A percentile compares a stretch with the other conserved stretches of the same genome.
These are phyloP conservation scores for Candida berthetii DNA, from an alignment of 805 yeast genomes.

Conservation along the genomic window DNA sequence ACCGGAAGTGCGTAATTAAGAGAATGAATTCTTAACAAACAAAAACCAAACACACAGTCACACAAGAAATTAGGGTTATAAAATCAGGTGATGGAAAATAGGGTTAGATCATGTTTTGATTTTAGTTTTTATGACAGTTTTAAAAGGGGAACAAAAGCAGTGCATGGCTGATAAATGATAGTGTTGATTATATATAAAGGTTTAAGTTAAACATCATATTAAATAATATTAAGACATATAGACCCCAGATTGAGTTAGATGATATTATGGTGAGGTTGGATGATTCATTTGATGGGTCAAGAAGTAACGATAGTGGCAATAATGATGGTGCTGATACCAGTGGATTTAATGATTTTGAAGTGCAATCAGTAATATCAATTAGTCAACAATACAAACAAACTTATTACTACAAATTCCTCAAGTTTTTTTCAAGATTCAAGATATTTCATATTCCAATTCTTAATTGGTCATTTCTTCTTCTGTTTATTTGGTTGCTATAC, in stretches of 20 bases:
- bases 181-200: too few species aligned
- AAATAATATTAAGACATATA: too few species aligned
- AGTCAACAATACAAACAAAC: slow-evolving; percentile 12
- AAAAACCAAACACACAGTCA: not conserved
- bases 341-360: slow-evolving; percentile 3
- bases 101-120: not conserved
- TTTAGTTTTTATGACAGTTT: too few species aligned
- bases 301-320: not conserved
- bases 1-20: too few species aligned
- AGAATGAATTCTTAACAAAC: not conserved
- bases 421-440: slow-evolving; percentile 21
- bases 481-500: slow-evolving; percentile 43
- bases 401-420: slow-evolving; percentile 9
- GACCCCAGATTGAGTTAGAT: too few species aligned
- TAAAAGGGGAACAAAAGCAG: too few species aligned
- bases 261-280: too few species aligned
- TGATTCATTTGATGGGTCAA: not conserved
- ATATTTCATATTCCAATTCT: slow-evolving; percentile 47
- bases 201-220: too few species aligned
- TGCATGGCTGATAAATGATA: too few species aligned
- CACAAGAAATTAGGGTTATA: not conserved
- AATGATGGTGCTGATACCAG: too few species aligned
- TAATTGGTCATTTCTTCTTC: slow-evolving; percentile 44
- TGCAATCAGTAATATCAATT: slow-evolving; percentile 4
- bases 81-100: not conserved